phyloP scores from a whole-genome alignment of 768 basidiomycete genomes.

The Tricholoma sp. region DNA sequence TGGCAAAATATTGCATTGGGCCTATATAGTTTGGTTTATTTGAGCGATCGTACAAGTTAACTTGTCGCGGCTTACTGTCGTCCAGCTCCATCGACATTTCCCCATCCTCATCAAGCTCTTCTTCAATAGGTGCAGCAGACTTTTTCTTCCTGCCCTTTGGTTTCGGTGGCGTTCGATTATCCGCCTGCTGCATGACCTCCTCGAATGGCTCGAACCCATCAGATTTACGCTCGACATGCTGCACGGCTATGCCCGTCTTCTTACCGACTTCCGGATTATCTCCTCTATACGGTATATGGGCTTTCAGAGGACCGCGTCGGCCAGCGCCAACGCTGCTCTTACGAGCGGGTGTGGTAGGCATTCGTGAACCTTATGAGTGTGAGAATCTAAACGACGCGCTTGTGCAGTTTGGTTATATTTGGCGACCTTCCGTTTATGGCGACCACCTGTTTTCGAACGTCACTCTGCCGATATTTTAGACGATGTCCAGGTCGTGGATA shows the following conservation, averaged over 20 bases:
- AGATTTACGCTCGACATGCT: constrained; percentile 63
- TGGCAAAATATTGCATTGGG: constrained; percentile 38
- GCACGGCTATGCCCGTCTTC: constrained; percentile 71
- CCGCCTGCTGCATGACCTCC: constrained; percentile 64
- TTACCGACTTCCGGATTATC: constrained; percentile 75
- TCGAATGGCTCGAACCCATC: constrained; percentile 85
- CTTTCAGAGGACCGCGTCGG: constrained; percentile 56
- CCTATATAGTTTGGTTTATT: constrained; percentile 22
- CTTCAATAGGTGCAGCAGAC: constrained; percentile 26
- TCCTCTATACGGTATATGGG: constrained; percentile 73
- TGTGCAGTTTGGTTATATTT: constrained; percentile 21
- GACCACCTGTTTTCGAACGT: constrained; percentile 3
- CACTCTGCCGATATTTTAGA: constrained; percentile 13
- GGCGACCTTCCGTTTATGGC: constrained; percentile 12
- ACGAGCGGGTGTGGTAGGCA: constrained; percentile 37
- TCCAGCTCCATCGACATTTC: constrained; percentile 78
- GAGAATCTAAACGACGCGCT: constrained; percentile 18
- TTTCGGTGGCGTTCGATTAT: constrained; percentile 57
- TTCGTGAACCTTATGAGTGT: constrained; percentile 14
- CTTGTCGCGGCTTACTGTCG: constrained; percentile 46
- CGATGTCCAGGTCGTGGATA: constrained; percentile 7
- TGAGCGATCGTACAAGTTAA: constrained; percentile 12
- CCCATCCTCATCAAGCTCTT: constrained; percentile 42
- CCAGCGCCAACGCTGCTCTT: constrained; percentile 41
- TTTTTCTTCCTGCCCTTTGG: constrained; percentile 49